Conservation (phyloP, 1,139 yeast genomes). For the Hansenula lynferdii region DNA sequence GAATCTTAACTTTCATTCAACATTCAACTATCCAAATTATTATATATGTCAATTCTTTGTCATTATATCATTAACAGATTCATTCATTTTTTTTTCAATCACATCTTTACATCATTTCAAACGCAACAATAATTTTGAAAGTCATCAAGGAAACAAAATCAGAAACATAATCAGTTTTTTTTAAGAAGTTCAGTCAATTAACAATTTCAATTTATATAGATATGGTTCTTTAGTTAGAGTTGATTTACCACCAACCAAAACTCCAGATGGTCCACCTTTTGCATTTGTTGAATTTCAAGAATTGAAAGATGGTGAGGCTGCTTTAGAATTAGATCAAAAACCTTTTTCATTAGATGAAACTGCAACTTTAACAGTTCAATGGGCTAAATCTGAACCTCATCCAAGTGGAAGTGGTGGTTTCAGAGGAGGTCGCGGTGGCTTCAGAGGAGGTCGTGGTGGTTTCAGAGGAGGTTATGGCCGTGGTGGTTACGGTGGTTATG, state of each 20-base stretch:
- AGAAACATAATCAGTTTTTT: too few species aligned
- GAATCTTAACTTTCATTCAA: not conserved
- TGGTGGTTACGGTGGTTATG: slow-evolving; percentile 3
- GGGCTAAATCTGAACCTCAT: slow-evolving; percentile 54
- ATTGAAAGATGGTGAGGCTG: slow-evolving; percentile 56
- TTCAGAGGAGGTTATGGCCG: slow-evolving; percentile 14
- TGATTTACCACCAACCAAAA: slow-evolving; percentile 67
- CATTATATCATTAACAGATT: too few species aligned
- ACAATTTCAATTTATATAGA: slow-evolving; percentile 29
- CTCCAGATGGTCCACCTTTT: slow-evolving; percentile 57
- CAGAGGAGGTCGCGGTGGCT: slow-evolving; percentile 17
- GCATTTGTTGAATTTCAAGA: slow-evolving; percentile 72
- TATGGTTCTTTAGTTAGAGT: slow-evolving; percentile 62
- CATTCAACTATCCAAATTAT: too few species aligned
- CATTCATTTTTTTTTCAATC: too few species aligned
- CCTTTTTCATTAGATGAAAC: slow-evolving; percentile 35
- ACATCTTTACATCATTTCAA: too few species aligned
- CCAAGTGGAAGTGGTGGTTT: slow-evolving; percentile 19
- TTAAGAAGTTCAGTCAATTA: too few species aligned
- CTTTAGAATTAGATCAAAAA: slow-evolving; percentile 46
- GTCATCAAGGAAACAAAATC: too few species aligned
- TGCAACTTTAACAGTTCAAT: slow-evolving; percentile 45
- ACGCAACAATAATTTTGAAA: too few species aligned
- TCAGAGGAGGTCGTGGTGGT: slow-evolving; percentile 15
- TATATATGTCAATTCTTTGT: too few species aligned